Percentiles rank a stretch among this genome's conserved stretches.
phyloP scores from a whole-genome alignment of 2,329 filamentous ascomycete genomes.

The Epichloe brachyelytri region DNA sequence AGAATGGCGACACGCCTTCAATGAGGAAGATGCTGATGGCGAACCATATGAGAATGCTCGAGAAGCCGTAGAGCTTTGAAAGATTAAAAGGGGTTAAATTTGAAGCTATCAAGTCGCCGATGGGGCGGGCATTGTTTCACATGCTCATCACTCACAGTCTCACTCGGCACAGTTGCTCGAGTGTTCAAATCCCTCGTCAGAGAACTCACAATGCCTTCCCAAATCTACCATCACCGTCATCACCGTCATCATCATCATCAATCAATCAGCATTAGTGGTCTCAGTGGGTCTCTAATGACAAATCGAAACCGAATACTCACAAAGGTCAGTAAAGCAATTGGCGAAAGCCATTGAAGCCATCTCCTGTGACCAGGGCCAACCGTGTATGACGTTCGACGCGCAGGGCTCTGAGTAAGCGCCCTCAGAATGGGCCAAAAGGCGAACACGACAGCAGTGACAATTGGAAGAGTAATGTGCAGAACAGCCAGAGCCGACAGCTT shows the following conservation, averaged over 20 bases:
- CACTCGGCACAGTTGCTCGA: not conserved
- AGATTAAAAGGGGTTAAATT: not conserved
- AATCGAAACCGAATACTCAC: not conserved
- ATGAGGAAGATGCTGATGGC: slow-evolving; percentile 5
- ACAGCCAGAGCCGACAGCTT: not conserved
- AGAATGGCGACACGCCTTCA: slow-evolving; percentile 4
- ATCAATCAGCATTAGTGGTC: not conserved
- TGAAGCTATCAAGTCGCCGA: not conserved
- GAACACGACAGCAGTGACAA: not conserved
- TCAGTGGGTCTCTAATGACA: no score
- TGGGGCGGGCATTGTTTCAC: not conserved
- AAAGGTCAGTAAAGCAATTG: slow-evolving; percentile 3
- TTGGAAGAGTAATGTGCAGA: slow-evolving; percentile 4
- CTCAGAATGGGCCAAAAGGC: not conserved
- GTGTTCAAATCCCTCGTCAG: not conserved
- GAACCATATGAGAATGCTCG: slow-evolving; percentile 5
- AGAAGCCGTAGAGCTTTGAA: slow-evolving; percentile 2
- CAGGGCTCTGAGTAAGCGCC: slow-evolving; percentile 1
- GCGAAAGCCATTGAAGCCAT: not conserved
- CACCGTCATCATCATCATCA: not conserved
- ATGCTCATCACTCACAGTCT: not conserved
- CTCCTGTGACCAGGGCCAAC: not conserved
- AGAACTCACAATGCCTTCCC: not conserved
- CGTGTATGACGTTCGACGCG: not conserved
- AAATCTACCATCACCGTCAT: not conserved